Base-by-base conservation (phyloP, 2,329 filamentous ascomycete species). In the Knufia petricola region DNA sequence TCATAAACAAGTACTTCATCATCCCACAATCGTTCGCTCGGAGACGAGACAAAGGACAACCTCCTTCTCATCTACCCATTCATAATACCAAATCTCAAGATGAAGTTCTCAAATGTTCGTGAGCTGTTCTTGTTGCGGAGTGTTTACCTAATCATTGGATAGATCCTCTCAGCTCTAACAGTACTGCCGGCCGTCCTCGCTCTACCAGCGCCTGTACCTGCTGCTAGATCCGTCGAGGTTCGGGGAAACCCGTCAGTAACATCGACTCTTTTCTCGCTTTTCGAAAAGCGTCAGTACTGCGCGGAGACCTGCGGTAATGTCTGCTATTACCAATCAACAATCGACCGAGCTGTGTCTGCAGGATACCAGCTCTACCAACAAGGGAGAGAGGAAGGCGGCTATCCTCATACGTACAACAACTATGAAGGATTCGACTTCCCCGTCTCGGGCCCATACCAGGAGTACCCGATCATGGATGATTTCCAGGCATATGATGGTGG, bases 351-450 rank as follows among this genome's bases (percentile, higher is more conserved):
- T 20, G 44, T 47, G 15, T 69, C 63, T 46, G 30, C 42, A 39
- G 71, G 66, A 62, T 82, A 82, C 67, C 70, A 66, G 43, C 65
- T 68, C 39, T 61, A 62, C 44, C 68, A 74, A 50, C 70, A 80
- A 42, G 66, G 63, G 53, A 63, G 68, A 8, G 79, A 69, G 49
- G 66, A 71, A 40, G 77, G 75, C 17, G 71, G 76, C 58, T 71
- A 77, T 60, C 61, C 78, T 0, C 78, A 82, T 60, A 63, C 63
- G 30, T 82, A 78, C 66, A 74, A 79, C 62, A 75, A 82, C 67
- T 74, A 74, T 56, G 79, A 83, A 59, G 78, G 76, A 15, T 82
- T 84, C 61, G 64, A 68, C 34, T 82, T 84, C 61, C 55, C 68
- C 1, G 72, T 81, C 3, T 54, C 61, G 2, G 77, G 76, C 0